Conservation (phyloP, 768 basidiomycete genomes). For the Stropharia rugosoannulata region DNA sequence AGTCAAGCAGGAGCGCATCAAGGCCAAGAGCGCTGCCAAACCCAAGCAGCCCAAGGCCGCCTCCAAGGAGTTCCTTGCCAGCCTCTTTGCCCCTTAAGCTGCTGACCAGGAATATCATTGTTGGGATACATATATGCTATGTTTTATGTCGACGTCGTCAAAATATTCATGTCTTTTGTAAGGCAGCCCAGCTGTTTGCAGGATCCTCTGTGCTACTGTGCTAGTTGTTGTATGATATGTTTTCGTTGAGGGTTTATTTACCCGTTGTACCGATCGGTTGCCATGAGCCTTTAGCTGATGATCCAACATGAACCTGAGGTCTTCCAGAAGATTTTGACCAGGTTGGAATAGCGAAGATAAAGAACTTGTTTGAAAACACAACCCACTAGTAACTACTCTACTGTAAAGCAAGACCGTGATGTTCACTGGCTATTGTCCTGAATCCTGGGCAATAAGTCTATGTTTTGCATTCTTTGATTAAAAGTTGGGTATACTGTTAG, state of each 20-base stretch:
- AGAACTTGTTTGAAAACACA: no score
- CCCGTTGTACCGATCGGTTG: not conserved
- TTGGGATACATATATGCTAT: constrained; percentile 2
- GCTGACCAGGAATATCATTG: constrained; percentile 2
- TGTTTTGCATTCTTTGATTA: no score
- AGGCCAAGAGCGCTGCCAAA: constrained; percentile 65
- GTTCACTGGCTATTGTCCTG: no score
- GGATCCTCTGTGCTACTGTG: not conserved
- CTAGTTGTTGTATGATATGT: constrained; percentile 3
- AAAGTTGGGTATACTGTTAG: no score
- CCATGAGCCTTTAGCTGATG: not conserved
- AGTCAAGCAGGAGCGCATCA: constrained; percentile 82
- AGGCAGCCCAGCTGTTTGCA: not conserved
- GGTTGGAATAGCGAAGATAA: no score
- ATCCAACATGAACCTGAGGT: no score
- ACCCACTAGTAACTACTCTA: no score
- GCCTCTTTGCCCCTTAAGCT: constrained; percentile 80
- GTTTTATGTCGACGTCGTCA: constrained; percentile 7
- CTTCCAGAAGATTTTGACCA: no score
- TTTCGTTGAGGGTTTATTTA: not conserved
- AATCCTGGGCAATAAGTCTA: no score
- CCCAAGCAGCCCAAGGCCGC: constrained; percentile 61
- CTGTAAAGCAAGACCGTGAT: no score
- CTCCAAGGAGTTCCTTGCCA: constrained; percentile 81
- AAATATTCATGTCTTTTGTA: constrained; percentile 7